Evolutionary conservation across 371 early-diverging fungal genomes (phyloP).

Genomic region (Conidiobolus incongruus): DNA sequence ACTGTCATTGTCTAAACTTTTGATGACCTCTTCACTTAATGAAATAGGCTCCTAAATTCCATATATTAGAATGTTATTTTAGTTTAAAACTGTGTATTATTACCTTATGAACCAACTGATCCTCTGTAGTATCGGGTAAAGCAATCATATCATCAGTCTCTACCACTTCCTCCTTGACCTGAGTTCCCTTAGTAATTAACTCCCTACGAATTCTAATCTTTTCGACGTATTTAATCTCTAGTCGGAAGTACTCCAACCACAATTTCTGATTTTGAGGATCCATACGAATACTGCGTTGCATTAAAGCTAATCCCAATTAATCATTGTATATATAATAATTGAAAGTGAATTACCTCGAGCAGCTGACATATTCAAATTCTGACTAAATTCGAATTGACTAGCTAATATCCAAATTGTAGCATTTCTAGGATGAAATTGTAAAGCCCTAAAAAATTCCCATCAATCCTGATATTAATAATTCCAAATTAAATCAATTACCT

Average conservation of each 20-base stretch:
- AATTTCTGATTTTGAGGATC: constrained; percentile 41
- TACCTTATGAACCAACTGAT: constrained; percentile 9
- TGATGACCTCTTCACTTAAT: constrained; percentile 19
- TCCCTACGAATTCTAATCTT: constrained; percentile 61
- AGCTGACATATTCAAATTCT: constrained; percentile 51
- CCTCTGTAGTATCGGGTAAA: too few relatives aligned
- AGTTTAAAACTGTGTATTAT: constrained; percentile 13
- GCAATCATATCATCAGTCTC: too few relatives aligned
- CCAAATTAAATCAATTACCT: too few relatives aligned
- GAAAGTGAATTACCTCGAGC: too few relatives aligned
- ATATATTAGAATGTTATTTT: constrained; percentile 13
- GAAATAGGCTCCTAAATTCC: constrained; percentile 21
- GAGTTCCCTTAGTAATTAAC: constrained; percentile 38
- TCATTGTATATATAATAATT: too few relatives aligned
- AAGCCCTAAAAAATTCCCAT: too few relatives aligned
- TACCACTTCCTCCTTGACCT: too few relatives aligned
- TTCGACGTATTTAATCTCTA: constrained; percentile 73
- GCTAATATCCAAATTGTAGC: constrained; percentile 74
- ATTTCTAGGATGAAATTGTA: constrained; percentile 67
- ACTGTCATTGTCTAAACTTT: constrained; percentile 19
- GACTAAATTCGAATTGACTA: constrained; percentile 69
- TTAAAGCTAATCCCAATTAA: too few relatives aligned
- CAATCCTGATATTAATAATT: too few relatives aligned
- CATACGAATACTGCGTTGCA: constrained; percentile 74
- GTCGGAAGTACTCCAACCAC: constrained; percentile 82